Conservation (phyloP, 169 alveolate genomes). For the Plasmodium fragile region DNA sequence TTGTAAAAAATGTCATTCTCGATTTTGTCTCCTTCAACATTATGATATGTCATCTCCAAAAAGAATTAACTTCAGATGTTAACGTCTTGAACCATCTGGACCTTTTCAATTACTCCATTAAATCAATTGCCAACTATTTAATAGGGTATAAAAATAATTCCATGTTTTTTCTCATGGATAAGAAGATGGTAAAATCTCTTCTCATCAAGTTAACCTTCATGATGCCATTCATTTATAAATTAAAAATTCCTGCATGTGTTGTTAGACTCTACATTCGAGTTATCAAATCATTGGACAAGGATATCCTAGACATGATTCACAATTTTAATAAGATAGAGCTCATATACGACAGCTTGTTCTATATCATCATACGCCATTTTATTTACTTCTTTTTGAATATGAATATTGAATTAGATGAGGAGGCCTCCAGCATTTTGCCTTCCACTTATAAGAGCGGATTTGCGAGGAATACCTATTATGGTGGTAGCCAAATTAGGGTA, state of each 20-base stretch:
- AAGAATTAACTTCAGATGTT: conserved; percentile 48
- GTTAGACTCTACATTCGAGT: conserved; percentile 54
- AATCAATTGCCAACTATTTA: conserved; percentile 71
- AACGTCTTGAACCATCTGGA: conserved; percentile 50
- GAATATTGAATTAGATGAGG: conserved; percentile 67
- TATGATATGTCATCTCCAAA: conserved; percentile 63
- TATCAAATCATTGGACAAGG: conserved; percentile 66
- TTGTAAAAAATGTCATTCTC: conserved; percentile 59
- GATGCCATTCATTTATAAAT: conserved; percentile 66
- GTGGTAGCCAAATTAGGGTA: conserved; percentile 21
- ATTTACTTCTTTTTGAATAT: conserved; percentile 63
- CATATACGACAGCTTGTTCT: conserved; percentile 60
- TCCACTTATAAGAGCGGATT: conserved; percentile 40
- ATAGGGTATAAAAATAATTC: conserved; percentile 50
- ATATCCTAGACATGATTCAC: conserved; percentile 51
- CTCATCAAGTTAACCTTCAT: conserved; percentile 63
- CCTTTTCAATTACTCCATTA: conserved; percentile 56
- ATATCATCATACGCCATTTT: conserved; percentile 51
- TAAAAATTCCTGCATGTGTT: conserved; percentile 73
- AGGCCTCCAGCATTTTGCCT: conserved; percentile 47
- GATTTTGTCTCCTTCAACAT: conserved; percentile 74
- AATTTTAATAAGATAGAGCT: conserved; percentile 35
- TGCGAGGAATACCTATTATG: neutral
- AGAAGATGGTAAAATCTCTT: conserved; percentile 42
- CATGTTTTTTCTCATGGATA: conserved; percentile 47